Evolutionary conservation across 768 basidiomycete species (phyloP).

Genomic region (Suillus weaverae): DNA sequence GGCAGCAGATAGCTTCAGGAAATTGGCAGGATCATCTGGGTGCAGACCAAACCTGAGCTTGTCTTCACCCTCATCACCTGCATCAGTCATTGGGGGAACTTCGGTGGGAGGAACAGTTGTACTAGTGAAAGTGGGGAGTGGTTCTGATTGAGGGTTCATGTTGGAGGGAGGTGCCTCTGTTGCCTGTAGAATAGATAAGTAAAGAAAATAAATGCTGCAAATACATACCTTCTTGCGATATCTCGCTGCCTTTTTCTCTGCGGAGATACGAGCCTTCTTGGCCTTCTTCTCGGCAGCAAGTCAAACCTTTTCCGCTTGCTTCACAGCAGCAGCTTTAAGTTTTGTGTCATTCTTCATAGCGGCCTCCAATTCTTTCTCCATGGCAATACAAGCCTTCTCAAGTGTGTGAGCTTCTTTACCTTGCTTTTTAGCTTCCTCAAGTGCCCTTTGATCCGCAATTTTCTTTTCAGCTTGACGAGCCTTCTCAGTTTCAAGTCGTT

Average conservation of each 20-base stretch:
- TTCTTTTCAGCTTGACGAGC: background rate
- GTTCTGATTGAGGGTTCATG: background rate
- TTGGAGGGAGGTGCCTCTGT: background rate
- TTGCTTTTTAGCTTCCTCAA: background rate
- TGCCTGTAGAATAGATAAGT: constrained; percentile 1
- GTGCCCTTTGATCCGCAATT: background rate
- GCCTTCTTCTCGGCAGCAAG: background rate
- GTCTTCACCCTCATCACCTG: background rate
- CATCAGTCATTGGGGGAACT: background rate
- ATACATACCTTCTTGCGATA: background rate
- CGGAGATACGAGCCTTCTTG: background rate
- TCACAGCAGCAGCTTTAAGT: background rate
- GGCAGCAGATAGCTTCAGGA: constrained; percentile 21
- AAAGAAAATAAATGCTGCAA: background rate
- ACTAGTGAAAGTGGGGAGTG: no score
- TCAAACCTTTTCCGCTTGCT: background rate
- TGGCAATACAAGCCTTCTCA: background rate
- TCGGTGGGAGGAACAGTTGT: background rate
- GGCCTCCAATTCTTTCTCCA: background rate
- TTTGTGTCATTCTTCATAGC: background rate
- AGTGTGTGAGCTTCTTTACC: constrained; percentile 3
- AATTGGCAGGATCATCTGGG: constrained; percentile 20
- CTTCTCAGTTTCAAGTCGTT: background rate
- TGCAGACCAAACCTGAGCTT: constrained; percentile 11
- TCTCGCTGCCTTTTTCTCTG: background rate